phyloP scores from a whole-genome alignment of 805 yeast genomes.

The Teunomyces barrocoloradensis region DNA sequence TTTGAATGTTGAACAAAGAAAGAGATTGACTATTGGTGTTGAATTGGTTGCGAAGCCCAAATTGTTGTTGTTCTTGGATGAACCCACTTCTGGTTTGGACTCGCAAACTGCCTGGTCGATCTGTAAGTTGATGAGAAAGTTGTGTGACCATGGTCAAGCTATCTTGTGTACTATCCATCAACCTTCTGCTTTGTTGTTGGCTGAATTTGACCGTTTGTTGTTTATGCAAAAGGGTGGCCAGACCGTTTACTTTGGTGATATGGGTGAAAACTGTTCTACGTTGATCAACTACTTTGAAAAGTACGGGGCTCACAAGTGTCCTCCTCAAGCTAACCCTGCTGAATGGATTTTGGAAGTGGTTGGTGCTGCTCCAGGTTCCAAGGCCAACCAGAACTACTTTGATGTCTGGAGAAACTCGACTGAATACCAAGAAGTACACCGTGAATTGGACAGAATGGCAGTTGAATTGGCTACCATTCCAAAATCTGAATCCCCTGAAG shows the following conservation, averaged over 20 bases:
- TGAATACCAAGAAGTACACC: conserved; percentile 13
- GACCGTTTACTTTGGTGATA: conserved; percentile 80
- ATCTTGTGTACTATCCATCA: conserved; percentile 76
- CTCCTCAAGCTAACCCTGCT: conserved; percentile 61
- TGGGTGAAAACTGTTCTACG: conserved; percentile 60
- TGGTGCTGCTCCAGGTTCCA: conserved; percentile 81
- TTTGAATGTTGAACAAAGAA: conserved; percentile 38
- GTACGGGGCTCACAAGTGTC: conserved; percentile 53
- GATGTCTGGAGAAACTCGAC: conserved; percentile 52
- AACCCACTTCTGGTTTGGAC: conserved; percentile 43
- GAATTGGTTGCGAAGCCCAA: conserved; percentile 41
- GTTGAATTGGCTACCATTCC: conserved; percentile 21
- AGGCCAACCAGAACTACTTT: conserved; percentile 68
- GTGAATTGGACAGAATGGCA: conserved; percentile 12
- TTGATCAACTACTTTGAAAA: conserved; percentile 67
- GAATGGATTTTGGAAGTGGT: conserved; percentile 71
- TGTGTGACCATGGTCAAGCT: conserved; percentile 72
- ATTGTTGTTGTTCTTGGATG: conserved; percentile 36
- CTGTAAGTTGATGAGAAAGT: conserved; percentile 61
- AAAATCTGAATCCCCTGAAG: conserved; percentile 21
- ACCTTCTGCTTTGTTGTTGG: conserved; percentile 68
- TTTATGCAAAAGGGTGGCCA: conserved; percentile 73
- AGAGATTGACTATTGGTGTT: conserved; percentile 39
- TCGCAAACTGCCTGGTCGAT: conserved; percentile 59
- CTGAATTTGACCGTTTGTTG: conserved; percentile 63